These are phyloP conservation scores for Penicillium sp. DNA, from an alignment of 2,329 filamentous ascomycete genomes.

Conservation along the genomic window DNA sequence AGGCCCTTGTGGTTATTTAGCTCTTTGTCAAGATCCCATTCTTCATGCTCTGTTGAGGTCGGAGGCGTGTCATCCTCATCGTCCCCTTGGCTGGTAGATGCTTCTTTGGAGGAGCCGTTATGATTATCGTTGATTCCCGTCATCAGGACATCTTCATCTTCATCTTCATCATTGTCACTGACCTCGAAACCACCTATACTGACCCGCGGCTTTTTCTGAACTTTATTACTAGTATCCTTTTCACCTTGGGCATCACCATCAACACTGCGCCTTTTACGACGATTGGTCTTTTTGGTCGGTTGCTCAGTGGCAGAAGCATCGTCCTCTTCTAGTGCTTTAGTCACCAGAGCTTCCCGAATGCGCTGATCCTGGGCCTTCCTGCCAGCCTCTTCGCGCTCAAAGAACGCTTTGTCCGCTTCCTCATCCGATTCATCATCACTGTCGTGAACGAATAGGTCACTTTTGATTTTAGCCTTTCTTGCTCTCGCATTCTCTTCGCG, in stretches of 20 bases:
- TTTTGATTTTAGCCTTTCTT: slow-evolving; percentile 77
- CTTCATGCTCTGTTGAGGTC: slow-evolving; percentile 27
- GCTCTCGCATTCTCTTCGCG: slow-evolving; percentile 68
- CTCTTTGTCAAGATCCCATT: slow-evolving; percentile 14
- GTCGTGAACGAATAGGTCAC: slow-evolving; percentile 71
- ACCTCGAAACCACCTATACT: slow-evolving; percentile 15
- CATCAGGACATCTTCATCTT: slow-evolving; percentile 31
- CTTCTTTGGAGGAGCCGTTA: slow-evolving; percentile 18
- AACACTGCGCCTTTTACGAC: slow-evolving; percentile 26
- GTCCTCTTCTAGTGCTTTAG: slow-evolving; percentile 24
- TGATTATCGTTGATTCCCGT: slow-evolving; percentile 16
- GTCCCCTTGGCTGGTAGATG: slow-evolving; percentile 17
- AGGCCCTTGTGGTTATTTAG: slow-evolving; percentile 1
- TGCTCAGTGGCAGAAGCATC: slow-evolving; percentile 21
- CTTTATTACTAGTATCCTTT: slow-evolving; percentile 17
- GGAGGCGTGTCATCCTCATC: slow-evolving; percentile 21
- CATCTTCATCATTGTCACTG: slow-evolving; percentile 21
- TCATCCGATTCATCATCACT: slow-evolving; percentile 88
- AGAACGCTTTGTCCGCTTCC: slow-evolving; percentile 71
- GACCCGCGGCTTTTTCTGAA: slow-evolving; percentile 27
- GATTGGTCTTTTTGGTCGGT: slow-evolving; percentile 12
- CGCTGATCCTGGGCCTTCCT: slow-evolving; percentile 54
- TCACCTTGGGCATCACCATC: slow-evolving; percentile 16
- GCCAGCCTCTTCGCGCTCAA: slow-evolving; percentile 66
- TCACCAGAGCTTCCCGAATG: slow-evolving; percentile 48